phyloP scores from a whole-genome alignment of 257 asterid species.

The Solanum appendiculatum region DNA sequence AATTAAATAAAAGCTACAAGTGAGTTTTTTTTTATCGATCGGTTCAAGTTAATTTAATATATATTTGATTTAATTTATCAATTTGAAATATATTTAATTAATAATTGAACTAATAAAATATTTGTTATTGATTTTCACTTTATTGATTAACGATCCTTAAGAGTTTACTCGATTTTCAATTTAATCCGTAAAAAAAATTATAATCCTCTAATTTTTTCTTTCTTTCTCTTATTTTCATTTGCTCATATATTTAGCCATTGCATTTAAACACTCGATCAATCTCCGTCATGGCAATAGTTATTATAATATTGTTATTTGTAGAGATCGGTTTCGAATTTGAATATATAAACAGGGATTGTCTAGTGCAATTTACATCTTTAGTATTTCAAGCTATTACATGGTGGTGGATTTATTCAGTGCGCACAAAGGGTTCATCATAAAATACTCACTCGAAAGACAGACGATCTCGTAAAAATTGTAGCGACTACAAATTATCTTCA shows the following conservation, averaged over 20 bases:
- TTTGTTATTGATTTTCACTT: background rate
- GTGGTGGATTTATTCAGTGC: background rate
- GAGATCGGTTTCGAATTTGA: background rate
- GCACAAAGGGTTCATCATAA: no score
- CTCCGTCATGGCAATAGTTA: background rate
- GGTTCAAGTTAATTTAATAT: no score
- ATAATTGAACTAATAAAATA: no score
- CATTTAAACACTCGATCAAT: background rate
- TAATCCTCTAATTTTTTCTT: background rate
- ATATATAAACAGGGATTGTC: background rate
- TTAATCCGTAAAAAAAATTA: no score
- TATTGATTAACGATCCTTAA: no score
- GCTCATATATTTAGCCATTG: background rate
- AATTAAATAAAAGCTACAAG: background rate
- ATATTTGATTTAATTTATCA: no score
- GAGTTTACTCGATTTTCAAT: background rate
- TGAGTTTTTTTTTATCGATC: no score
- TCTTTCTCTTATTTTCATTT: background rate
- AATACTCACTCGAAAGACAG: background rate
- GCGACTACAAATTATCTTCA: rapidly evolving
- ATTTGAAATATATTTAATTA: no score
- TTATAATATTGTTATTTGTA: background rate
- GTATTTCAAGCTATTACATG: no score
- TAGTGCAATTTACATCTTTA: no score
- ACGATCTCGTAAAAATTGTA: no score